Base-by-base conservation (phyloP, 1,284 basidiomycete genomes). In the Marasmius sp. region DNA sequence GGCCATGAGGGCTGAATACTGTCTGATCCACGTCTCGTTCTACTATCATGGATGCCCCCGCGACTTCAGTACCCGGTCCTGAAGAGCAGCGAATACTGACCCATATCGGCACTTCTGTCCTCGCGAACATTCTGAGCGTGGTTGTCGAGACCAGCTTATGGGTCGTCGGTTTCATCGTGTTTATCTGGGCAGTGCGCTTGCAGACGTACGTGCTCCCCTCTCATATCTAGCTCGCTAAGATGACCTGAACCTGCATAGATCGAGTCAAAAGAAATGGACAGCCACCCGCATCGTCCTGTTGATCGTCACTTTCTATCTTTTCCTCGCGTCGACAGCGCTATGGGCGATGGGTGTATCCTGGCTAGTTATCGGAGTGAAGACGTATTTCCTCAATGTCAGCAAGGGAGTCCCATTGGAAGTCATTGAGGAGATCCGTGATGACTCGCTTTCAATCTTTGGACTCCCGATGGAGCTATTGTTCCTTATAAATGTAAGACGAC, bases 141-240 rank as follows among this genome's bases (percentile, higher is more conserved):
- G 27, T 59, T 18, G 36, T 33, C 34, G 58, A 59, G 50, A 38
- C 27, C 27, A 36, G 48, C 6, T 51, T 59, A 38, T 59, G 58
- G 58, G 47, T 49, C 4, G 37, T 59, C 12, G 50, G 52, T 51
- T 36, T 59, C n/a, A 38, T 59, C 16, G 12, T 59, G 48, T 59
- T 59, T 34, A 22, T 20, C 18, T 59, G 50, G 20, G 58, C 58
- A 20, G 20, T 59, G n/a, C 48, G 58, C 12, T 51, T 59, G n/a
- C 58, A 59, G 33, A 36, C 51, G 58, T 59, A 36, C 22, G 58
- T 49, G n/a, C n/a, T n/a, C n/a, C 20, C 2, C 22, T 45, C n/a
- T 50, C 12, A 20, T 20, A 18, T 12, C 10, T 2, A 49, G 4
- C 27, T 11, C 27, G 43, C 43, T 18, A 18, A n/a, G 5, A 6